Conservation (phyloP, 495 filamentous ascomycete species). For the Podospora pseudocomata region DNA sequence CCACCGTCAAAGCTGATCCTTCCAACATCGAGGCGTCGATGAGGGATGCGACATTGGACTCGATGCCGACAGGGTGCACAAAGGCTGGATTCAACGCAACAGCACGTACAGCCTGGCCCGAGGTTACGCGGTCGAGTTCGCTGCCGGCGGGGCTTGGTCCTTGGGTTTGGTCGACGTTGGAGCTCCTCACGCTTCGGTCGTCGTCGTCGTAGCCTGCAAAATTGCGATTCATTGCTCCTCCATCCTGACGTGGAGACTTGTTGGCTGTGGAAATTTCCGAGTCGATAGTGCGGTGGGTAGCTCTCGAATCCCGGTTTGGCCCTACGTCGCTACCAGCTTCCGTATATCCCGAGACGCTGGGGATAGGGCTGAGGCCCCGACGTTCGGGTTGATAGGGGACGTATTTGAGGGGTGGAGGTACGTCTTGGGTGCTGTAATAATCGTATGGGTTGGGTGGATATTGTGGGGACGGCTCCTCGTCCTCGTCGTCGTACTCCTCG, state of each 20-base stretch:
- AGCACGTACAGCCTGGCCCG: conserved; percentile 64
- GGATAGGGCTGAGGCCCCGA: conserved; percentile 76
- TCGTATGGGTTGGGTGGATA: conserved; percentile 45
- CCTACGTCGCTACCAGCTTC: conserved; percentile 46
- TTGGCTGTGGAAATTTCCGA: conserved; percentile 31
- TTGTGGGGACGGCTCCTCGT: conserved; percentile 37
- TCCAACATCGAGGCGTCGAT: conserved; percentile 80
- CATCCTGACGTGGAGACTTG: conserved; percentile 35
- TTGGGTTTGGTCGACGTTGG: conserved; percentile 49
- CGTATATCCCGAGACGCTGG: conserved; percentile 77
- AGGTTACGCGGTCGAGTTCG: conserved; percentile 57
- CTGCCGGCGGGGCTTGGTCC: conserved; percentile 67
- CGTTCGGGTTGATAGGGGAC: conserved; percentile 54
- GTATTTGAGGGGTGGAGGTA: conserved; percentile 54
- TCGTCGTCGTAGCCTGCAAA: conserved; percentile 38
- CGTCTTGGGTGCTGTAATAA: conserved; percentile 52
- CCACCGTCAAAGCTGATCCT: conserved; percentile 62
- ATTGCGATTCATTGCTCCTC: conserved; percentile 34
- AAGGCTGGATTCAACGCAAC: conserved; percentile 71
- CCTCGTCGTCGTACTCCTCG: conserved; percentile 45
- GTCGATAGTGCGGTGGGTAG: conserved; percentile 46
- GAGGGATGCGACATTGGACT: conserved; percentile 84
- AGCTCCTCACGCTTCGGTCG: conserved; percentile 39
- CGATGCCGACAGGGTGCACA: conserved; percentile 67
- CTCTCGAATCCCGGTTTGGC: conserved; percentile 46